phyloP scores from a whole-genome alignment of 1,284 basidiomycete species.

The Thecaphora thlaspeos region DNA sequence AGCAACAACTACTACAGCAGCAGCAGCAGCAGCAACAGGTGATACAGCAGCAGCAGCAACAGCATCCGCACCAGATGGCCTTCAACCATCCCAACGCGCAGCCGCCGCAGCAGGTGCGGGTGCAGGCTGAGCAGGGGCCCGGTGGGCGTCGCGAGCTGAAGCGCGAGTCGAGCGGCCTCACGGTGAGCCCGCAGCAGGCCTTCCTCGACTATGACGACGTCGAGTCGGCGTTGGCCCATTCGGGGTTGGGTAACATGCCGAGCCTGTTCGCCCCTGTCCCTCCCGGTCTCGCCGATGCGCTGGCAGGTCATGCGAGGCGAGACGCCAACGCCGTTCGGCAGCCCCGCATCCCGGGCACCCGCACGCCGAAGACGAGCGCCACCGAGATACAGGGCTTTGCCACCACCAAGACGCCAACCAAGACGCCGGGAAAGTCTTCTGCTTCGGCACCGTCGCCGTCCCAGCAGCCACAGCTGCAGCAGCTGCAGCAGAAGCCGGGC shows the following conservation, averaged over 20 bases:
- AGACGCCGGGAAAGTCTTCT: no score
- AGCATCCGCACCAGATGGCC: background rate
- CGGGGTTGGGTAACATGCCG: conserved; percentile 27
- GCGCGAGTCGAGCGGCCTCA: conserved; percentile 45
- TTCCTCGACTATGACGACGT: conserved; percentile 45
- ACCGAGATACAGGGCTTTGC: no score
- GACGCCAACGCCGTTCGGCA: background rate
- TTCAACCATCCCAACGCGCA: background rate
- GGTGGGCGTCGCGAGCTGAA: conserved; percentile 21
- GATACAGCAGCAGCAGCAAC: background rate
- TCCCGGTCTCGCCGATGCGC: conserved; percentile 23
- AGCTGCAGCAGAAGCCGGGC: no score
- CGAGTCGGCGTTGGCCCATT: conserved; percentile 31
- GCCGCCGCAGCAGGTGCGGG: background rate
- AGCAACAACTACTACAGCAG: background rate
- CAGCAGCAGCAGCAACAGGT: background rate
- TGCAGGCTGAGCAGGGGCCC: background rate
- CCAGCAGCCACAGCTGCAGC: no score
- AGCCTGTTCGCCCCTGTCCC: conserved; percentile 37
- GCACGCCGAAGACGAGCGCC: background rate
- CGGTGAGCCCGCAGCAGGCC: conserved; percentile 47
- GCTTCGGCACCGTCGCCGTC: no score
- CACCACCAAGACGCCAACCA: no score
- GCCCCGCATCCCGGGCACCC: background rate
- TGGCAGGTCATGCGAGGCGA: background rate